These are phyloP conservation scores for Pugionium dolabratum DNA, from an alignment of 345 rosid species.

Conservation along the genomic window DNA sequence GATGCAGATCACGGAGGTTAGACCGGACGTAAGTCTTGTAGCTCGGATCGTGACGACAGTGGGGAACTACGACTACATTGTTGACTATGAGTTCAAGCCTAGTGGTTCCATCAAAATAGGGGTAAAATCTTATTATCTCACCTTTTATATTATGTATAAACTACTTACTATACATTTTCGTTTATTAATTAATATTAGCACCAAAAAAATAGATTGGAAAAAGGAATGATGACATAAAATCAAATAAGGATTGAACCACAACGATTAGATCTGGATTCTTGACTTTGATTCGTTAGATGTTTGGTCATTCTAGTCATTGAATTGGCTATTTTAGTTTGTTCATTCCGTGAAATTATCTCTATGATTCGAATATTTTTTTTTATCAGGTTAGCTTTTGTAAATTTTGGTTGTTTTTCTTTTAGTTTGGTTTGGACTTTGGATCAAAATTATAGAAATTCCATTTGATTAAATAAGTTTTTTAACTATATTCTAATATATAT, in stretches of 20 bases:
- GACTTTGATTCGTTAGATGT: background rate
- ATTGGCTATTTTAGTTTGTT: too few species aligned
- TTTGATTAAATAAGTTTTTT: too few species aligned
- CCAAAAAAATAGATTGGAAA: background rate
- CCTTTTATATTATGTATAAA: too few species aligned
- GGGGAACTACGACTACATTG: slow-evolving; percentile 50
- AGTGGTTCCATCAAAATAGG: slow-evolving; percentile 57
- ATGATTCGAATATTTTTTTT: background rate
- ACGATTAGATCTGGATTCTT: background rate
- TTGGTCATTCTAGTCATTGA: background rate
- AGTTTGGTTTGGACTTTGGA: too few species aligned
- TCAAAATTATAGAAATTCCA: too few species aligned
- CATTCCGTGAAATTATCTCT: background rate
- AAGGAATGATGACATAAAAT: background rate
- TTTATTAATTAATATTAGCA: background rate
- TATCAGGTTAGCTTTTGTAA: background rate
- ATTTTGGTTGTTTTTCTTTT: background rate
- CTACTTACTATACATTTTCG: background rate
- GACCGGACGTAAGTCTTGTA: slow-evolving; percentile 56
- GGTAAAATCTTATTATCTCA: slow-evolving; percentile 28
- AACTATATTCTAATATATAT: too few species aligned
- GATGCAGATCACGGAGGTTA: slow-evolving; percentile 52
- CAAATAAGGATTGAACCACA: slow-evolving; percentile 12
- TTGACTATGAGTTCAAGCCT: slow-evolving; percentile 55
- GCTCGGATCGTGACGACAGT: slow-evolving; percentile 54